Evolutionary conservation across 148 eudicot species (phyloP).

Genomic region (Spergularia bocconei): DNA sequence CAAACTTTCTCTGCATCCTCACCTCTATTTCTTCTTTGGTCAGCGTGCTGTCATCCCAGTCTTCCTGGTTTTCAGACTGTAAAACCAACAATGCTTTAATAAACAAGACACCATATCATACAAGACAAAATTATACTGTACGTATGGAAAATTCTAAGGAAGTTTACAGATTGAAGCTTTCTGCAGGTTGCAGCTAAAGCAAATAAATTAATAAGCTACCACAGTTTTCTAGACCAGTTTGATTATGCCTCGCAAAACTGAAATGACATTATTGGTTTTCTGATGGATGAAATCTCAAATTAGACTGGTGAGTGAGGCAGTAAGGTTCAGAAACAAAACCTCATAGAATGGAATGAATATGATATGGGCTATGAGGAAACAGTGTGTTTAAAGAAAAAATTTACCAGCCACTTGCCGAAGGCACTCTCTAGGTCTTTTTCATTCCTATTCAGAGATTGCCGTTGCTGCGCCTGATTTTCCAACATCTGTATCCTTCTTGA

Average conservation of each 20-base stretch:
- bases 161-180: neutral
- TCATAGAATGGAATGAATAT: neutral
- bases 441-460: conserved; percentile 45
- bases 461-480: conserved; percentile 71
- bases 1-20: conserved; percentile 67
- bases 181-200: neutral
- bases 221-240: neutral
- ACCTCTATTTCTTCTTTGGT: conserved; percentile 80
- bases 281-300: neutral
- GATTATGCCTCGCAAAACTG: neutral
- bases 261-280: neutral
- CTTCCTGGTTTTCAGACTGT: conserved; percentile 40
- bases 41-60: conserved; percentile 89
- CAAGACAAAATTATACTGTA: neutral
- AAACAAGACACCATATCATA: neutral
- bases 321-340: neutral
- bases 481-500: conserved; percentile 85
- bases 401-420: conserved; percentile 60
- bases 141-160: neutral
- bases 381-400: conserved; percentile 27
- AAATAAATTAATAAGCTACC: neutral
- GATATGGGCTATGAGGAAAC: neutral
- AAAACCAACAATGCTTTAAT: neutral
- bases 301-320: neutral
- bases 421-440: conserved; percentile 52